phyloP scores from a whole-genome alignment of 805 yeast species.

The Metschnikowia corniflorae region DNA sequence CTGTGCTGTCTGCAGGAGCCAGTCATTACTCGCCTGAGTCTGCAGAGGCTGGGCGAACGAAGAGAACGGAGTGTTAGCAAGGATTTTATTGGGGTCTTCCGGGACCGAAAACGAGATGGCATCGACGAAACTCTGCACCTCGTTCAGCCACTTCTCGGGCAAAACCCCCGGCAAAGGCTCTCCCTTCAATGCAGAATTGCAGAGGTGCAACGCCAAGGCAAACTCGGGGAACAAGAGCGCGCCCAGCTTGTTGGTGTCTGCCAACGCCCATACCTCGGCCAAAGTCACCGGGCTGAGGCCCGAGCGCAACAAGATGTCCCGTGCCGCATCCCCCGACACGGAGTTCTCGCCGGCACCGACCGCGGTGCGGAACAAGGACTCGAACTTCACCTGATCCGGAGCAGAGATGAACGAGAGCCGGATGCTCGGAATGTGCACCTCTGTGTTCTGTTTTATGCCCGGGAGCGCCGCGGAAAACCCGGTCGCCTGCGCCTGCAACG shows the following conservation, averaged over 20 bases:
- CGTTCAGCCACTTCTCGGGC: slow-evolving; percentile 72
- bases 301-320: slow-evolving; percentile 75
- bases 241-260: slow-evolving; percentile 89
- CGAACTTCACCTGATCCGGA: slow-evolving; percentile 83
- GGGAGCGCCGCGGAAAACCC: slow-evolving; percentile 41
- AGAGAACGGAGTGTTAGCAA: slow-evolving; percentile 46
- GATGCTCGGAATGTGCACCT: slow-evolving; percentile 65
- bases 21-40: slow-evolving; percentile 16
- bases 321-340: slow-evolving; percentile 69
- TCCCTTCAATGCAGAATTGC: slow-evolving; percentile 73
- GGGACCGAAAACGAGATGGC: slow-evolving; percentile 78
- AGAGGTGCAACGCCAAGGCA: slow-evolving; percentile 85
- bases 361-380: slow-evolving; percentile 74
- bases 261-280: slow-evolving; percentile 84
- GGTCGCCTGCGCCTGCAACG: slow-evolving; percentile 41
- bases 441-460: slow-evolving; percentile 50
- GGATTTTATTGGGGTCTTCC: slow-evolving; percentile 44
- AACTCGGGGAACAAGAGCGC: slow-evolving; percentile 88
- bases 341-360: slow-evolving; percentile 69
- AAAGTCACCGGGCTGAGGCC: slow-evolving; percentile 70
- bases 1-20: slow-evolving; percentile 16
- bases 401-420: slow-evolving; percentile 82
- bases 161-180: slow-evolving; percentile 69
- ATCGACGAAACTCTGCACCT: slow-evolving; percentile 86
- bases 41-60: slow-evolving; percentile 16